Evolutionary conservation across 2,329 filamentous ascomycete genomes (phyloP).

Genomic region (Colletotrichum horii): DNA sequence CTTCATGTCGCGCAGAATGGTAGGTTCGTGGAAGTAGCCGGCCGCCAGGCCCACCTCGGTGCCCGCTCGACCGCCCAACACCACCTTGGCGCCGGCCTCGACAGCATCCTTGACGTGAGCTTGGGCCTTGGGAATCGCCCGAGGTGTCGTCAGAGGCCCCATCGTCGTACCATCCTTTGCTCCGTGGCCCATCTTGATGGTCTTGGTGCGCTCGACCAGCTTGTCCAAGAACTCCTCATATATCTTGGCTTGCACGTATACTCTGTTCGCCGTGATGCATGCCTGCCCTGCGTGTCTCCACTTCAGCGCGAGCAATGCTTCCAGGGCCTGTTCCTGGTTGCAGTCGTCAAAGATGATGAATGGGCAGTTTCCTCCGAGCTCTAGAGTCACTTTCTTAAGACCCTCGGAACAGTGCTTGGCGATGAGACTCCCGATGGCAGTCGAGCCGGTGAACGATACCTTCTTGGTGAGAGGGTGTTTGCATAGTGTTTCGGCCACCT

Average conservation of each 20-base stretch:
- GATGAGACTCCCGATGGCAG: constrained; percentile 71
- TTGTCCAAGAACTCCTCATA: constrained; percentile 65
- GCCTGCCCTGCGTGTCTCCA: constrained; percentile 39
- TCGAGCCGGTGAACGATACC: constrained; percentile 79
- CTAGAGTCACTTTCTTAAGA: constrained; percentile 71
- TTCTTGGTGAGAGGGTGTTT: constrained; percentile 57
- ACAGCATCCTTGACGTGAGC: constrained; percentile 69
- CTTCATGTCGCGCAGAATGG: constrained; percentile 72
- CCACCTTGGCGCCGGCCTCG: constrained; percentile 65
- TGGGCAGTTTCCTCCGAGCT: constrained; percentile 73
- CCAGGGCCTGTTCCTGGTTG: constrained; percentile 66
- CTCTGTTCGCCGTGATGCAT: constrained; percentile 56
- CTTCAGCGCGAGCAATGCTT: constrained; percentile 52
- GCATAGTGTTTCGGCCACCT: constrained; percentile 51
- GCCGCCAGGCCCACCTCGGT: constrained; percentile 28
- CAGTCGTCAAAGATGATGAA: constrained; percentile 72
- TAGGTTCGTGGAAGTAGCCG: constrained; percentile 77
- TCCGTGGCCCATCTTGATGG: constrained; percentile 67
- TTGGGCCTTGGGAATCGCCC: constrained; percentile 60
- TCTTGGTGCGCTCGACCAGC: constrained; percentile 55
- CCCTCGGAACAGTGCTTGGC: constrained; percentile 66
- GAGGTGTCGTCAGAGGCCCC: constrained; percentile 63
- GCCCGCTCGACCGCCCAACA: constrained; percentile 62
- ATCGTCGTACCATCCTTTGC: constrained; percentile 60
- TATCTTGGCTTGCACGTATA: constrained; percentile 47